Evolutionary conservation across 2,329 filamentous ascomycete genomes (phyloP).

Genomic region (Aspergillus sp.): DNA sequence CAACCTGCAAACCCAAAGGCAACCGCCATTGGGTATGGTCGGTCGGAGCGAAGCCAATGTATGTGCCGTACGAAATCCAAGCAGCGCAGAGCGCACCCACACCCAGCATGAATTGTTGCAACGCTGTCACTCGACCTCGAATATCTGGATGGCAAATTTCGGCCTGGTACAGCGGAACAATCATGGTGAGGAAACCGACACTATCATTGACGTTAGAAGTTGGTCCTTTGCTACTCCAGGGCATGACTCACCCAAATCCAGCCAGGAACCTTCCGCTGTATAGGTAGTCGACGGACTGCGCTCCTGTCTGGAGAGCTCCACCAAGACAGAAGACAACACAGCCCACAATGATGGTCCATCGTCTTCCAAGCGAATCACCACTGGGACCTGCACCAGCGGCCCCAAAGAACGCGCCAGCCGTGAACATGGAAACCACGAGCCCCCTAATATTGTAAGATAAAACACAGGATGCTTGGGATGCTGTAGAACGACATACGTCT

Average conservation of each 20-base stretch:
- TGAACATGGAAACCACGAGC: slow-evolving; percentile 74
- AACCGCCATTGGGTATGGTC: slow-evolving; percentile 60
- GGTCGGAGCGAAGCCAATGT: slow-evolving; percentile 47
- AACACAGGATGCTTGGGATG: no score
- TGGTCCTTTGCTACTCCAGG: slow-evolving; percentile 21
- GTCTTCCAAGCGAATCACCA: slow-evolving; percentile 65
- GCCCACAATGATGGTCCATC: slow-evolving; percentile 70
- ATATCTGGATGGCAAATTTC: slow-evolving; percentile 77
- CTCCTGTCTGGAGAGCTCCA: slow-evolving; percentile 70
- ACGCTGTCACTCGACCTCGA: slow-evolving; percentile 68
- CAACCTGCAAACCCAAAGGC: slow-evolving; percentile 66
- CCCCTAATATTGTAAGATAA: slow-evolving; percentile 44
- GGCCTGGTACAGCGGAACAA: slow-evolving; percentile 71
- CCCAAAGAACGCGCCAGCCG: slow-evolving; percentile 70
- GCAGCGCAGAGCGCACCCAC: slow-evolving; percentile 69
- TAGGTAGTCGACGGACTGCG: slow-evolving; percentile 58
- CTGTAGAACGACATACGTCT: slow-evolving; percentile 24
- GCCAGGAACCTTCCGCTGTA: slow-evolving; percentile 69
- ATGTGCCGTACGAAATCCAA: slow-evolving; percentile 69
- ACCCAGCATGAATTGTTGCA: slow-evolving; percentile 82
- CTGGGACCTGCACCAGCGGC: slow-evolving; percentile 61
- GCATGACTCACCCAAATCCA: slow-evolving; percentile 43
- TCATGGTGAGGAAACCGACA: slow-evolving; percentile 62
- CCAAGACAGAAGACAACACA: slow-evolving; percentile 69
- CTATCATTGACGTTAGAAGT: slow-evolving; percentile 40